Conservation (phyloP, 345 rosid genomes). For the Capsella bursapastoris region DNA sequence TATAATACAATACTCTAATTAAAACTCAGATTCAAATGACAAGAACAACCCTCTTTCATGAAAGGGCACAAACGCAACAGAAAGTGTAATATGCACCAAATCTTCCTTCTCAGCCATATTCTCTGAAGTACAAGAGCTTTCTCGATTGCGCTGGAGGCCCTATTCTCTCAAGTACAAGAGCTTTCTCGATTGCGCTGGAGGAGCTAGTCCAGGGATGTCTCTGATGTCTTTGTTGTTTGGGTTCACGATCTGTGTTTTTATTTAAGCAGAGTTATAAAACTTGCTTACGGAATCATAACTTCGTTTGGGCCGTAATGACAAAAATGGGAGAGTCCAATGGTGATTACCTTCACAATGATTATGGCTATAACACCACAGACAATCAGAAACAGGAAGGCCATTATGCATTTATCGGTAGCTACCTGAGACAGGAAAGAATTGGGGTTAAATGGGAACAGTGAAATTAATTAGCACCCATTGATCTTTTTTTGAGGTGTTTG, state of each 20-base stretch:
- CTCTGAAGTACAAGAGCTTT: slow-evolving; percentile 62
- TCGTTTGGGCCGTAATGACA: not conserved
- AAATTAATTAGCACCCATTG: not conserved
- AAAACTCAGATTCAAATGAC: slow-evolving; percentile 17
- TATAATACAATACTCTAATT: slow-evolving; percentile 14
- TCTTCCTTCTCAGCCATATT: not conserved
- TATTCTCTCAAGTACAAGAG: slow-evolving; percentile 53
- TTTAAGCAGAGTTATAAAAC: slow-evolving; percentile 1
- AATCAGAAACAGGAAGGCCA: slow-evolving; percentile 87
- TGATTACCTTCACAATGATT: slow-evolving; percentile 84
- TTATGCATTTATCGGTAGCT: slow-evolving; percentile 96
- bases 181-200: slow-evolving; percentile 88
- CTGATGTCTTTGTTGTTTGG: slow-evolving; percentile 87
- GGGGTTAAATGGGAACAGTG: not conserved
- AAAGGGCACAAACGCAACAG: not conserved
- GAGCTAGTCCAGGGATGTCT: slow-evolving; percentile 96
- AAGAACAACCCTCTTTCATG: not conserved
- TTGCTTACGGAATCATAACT: not conserved
- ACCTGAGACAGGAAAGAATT: slow-evolving; percentile 49
- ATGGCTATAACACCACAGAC: slow-evolving; percentile 91
- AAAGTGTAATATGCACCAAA: slow-evolving; percentile 22
- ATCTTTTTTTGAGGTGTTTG: not conserved
- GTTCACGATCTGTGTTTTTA: slow-evolving; percentile 65
- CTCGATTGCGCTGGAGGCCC: slow-evolving; percentile 85
- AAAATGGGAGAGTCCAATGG: slow-evolving; percentile 5